phyloP scores from a whole-genome alignment of 805 yeast species.

The Spathaspora passalidarum region DNA sequence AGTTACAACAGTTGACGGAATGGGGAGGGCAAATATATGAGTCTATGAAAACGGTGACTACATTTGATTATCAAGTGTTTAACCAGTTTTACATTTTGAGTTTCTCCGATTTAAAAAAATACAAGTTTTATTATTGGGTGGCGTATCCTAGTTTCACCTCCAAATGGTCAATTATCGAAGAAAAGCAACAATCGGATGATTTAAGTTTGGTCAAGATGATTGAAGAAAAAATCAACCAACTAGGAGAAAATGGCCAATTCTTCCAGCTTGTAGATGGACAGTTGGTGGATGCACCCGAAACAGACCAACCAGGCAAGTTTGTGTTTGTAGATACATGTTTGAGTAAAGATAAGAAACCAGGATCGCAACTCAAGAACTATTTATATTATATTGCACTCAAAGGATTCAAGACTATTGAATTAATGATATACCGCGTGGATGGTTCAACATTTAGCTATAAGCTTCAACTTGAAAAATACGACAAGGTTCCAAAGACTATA shows the following conservation, averaged over 20 bases:
- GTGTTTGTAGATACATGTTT: constrained; percentile 33
- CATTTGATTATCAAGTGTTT: constrained; percentile 29
- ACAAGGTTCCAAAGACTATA: constrained; percentile 34
- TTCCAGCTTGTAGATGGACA: constrained; percentile 12
- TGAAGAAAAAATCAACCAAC: not conserved
- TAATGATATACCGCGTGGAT: constrained; percentile 24
- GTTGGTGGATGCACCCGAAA: not conserved
- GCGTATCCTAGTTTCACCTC: constrained; percentile 66
- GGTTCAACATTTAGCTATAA: constrained; percentile 15
- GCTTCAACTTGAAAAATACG: constrained; percentile 13
- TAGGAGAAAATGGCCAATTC: constrained; percentile 9
- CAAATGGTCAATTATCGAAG: constrained; percentile 39
- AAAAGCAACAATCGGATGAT: not conserved
- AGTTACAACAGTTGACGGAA: constrained; percentile 49
- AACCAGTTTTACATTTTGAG: constrained; percentile 43
- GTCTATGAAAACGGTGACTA: constrained; percentile 30
- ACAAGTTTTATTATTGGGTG: constrained; percentile 87
- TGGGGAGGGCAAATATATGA: constrained; percentile 29
- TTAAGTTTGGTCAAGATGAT: not conserved
- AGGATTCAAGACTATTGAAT: constrained; percentile 17
- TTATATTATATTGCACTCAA: constrained; percentile 42
- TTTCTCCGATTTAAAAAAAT: constrained; percentile 87
- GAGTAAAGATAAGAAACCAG: constrained; percentile 30
- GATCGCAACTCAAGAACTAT: constrained; percentile 58
- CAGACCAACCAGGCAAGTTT: constrained; percentile 13